Base-by-base conservation (phyloP, 2,329 filamentous ascomycete species). In the Alternaria sp. region DNA sequence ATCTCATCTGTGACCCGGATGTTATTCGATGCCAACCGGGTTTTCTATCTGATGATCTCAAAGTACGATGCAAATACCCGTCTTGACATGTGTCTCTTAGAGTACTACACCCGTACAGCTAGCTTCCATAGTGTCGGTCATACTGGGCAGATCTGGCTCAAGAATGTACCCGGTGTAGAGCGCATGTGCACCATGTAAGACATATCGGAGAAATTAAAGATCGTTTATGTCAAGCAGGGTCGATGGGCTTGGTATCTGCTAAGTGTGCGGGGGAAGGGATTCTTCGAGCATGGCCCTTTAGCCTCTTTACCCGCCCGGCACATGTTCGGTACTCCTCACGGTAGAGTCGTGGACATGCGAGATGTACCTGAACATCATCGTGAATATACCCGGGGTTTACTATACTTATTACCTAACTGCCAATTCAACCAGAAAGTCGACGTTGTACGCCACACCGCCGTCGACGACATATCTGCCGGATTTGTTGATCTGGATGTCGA, bases 391-490 rank as follows among this genome's bases (percentile, higher is more conserved):
- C 19, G 15, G 21, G 40, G 15, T 15, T 15, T 25, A 57, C 25
- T 50, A 49, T 51, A 17, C 17, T 13, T 36, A 13, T 12, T 59
- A 19, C n/a, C 50, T 62, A 13, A 15, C 19, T 66, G 54, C 44
- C 23, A 67, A 15, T 21, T 50, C 67, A 2, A 65, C 74, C 36
- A 70, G 28, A 40, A 78, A 74, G 2, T 61, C 69, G 32, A 68
- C 58, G 19, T 77, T 77, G 46, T 74, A 76, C 3, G 70, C 74
- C 15, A 78, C 72, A 4, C 76, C 77, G 5, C 77, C 76, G 23
- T 69, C 69, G 28, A 76, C 74, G 11, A 74, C 62, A 57, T 73
- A 75, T 43, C 62, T 61, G 0, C 74, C 75, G n/a, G 69, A 46
- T 19, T 62, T 55, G 55, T 66, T 55, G 43, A 78, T 36, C 40